Evolutionary conservation across 768 basidiomycete genomes (phyloP).

Genomic region (Leccinum incarnatum): DNA sequence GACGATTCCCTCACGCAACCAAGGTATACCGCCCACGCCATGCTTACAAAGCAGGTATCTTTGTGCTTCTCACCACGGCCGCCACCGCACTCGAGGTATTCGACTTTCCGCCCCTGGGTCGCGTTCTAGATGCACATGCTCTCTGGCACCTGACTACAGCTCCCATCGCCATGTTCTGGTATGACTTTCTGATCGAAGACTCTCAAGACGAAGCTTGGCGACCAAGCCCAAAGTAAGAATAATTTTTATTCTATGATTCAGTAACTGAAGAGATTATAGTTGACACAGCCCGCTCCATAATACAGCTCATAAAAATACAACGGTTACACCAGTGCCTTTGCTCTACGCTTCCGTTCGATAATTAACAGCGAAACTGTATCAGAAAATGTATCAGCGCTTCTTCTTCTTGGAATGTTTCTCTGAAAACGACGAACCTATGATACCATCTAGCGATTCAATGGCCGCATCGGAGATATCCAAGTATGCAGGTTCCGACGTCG

Average conservation of each 20-base stretch:
- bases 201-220: conserved; percentile 69
- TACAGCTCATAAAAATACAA: neutral
- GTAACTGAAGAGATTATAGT: conserved; percentile 14
- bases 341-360: conserved; percentile 28
- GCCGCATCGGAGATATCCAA: conserved; percentile 35
- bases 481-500: conserved; percentile 36
- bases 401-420: neutral
- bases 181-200: conserved; percentile 77
- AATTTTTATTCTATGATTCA: conserved; percentile 3
- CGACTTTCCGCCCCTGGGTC: conserved; percentile 81
- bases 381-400: neutral
- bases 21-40: conserved; percentile 58
- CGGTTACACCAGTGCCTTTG: conserved; percentile 9
- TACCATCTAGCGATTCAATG: conserved; percentile 33
- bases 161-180: conserved; percentile 79
- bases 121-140: conserved; percentile 85
- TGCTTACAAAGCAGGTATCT: conserved; percentile 50
- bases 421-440: conserved; percentile 31
- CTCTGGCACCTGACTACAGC: conserved; percentile 90
- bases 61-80: conserved; percentile 67
- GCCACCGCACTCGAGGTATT: conserved; percentile 83
- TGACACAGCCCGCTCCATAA: conserved; percentile 8
- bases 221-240: conserved; percentile 33
- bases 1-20: conserved; percentile 53
- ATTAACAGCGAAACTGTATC: conserved; percentile 33